Conservation (phyloP, 2,329 filamentous ascomycete genomes). For the Dactylella cylindrospora region DNA sequence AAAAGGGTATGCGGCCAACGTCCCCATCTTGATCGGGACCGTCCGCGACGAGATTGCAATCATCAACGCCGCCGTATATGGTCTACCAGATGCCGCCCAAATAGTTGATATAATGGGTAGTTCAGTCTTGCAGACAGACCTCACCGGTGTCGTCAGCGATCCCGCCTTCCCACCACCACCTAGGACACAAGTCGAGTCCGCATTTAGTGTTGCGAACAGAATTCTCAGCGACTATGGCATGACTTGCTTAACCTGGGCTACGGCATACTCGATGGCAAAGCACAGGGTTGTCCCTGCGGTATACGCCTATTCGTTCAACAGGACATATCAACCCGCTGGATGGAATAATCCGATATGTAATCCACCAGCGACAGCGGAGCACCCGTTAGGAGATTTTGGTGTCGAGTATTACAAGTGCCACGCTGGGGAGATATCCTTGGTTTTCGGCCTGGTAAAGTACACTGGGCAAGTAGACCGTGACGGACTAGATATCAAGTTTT, state of each 20-base stretch:
- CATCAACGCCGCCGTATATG: conserved; percentile 49
- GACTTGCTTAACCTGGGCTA: conserved; percentile 52
- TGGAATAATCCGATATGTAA: conserved; percentile 51
- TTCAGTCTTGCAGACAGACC: conserved; percentile 18
- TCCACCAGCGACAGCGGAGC: conserved; percentile 47
- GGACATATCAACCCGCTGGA: conserved; percentile 52
- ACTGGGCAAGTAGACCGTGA: conserved; percentile 52
- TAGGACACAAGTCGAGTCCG: conserved; percentile 35
- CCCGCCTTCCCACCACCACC: conserved; percentile 38
- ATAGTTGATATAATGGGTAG: conserved; percentile 45
- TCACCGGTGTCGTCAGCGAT: conserved; percentile 44
- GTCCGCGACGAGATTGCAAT: conserved; percentile 53
- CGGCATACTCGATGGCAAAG: conserved; percentile 50
- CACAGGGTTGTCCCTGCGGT: conserved; percentile 50
- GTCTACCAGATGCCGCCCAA: conserved; percentile 46
- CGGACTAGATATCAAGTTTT: conserved; percentile 51
- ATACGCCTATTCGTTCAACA: conserved; percentile 54
- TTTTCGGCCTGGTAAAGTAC: conserved; percentile 52
- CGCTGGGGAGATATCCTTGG: conserved; percentile 53
- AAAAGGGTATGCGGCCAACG: conserved; percentile 46
- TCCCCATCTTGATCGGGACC: conserved; percentile 52
- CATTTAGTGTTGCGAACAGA: conserved; percentile 51
- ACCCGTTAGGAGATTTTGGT: conserved; percentile 51
- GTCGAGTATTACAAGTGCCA: conserved; percentile 55
- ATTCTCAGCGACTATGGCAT: conserved; percentile 51